Evolutionary conservation across 306 rosid genomes (phyloP), one percentile per base, ranked within the genome.

Genomic region (Dryas drummondii): DNA sequence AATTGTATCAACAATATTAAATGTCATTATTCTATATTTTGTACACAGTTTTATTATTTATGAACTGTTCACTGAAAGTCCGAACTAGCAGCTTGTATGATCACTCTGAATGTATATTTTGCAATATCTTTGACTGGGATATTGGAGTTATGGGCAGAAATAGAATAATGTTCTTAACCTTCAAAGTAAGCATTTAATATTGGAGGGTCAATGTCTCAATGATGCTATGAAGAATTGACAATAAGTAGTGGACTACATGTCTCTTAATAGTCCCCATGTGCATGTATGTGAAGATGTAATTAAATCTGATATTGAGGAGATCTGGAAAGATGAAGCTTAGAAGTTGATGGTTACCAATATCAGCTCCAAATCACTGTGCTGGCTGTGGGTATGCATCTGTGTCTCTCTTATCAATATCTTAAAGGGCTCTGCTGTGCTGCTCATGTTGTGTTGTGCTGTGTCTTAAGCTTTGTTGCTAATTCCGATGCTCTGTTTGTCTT

Each of bases 191-290:
- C 2, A 7, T 6, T 15, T 26, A 61, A 15, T 1, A 61, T 6
- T 19, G 40, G 67, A 70, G 71, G 45, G 67, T 72, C 58, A 59
- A 47, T 59, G 77, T 3, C 46, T 32, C 46, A 54, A 45, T 53
- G 49, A 72, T 46, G 62, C 50, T 17, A 13, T 16, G 46, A 71
- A 52, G 52, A 63, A 70, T 49, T 66, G 61, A 60, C 67, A 52
- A 16, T 4, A 52, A 72, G 85, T 72, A 77, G 82, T 81, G 85
- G 82, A 77, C 54, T 72, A 58, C 85, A 67, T 81, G 85, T 72
- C 67, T 55, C 71, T 51, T 47, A 17, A 64, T 57, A 45, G 58
- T 19, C 3, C 70, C 72, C 59, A 58, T 66, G 54, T 62, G 71
- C 16, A 71, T 49, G 37, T 12, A 22, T 4, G 41, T 14, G 64